Conservation (phyloP, 116 monocot species). For the Trichopus zeylanicus region DNA sequence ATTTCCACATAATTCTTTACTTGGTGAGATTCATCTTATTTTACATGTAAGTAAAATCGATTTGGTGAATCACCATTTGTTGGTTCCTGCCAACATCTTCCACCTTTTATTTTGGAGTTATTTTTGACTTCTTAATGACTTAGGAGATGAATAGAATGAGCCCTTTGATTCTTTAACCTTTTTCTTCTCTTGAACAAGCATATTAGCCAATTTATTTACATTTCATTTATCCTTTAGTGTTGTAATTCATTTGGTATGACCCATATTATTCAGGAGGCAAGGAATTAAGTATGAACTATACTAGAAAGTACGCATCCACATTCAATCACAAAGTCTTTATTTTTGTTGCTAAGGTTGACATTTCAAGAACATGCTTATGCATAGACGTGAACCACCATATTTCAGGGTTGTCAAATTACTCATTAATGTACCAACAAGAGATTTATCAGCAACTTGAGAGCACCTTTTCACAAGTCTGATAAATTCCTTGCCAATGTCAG, state of each 20-base stretch:
- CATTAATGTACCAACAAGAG: neutral
- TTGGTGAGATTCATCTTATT: too few species aligned
- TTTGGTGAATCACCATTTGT: too few species aligned
- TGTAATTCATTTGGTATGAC: neutral
- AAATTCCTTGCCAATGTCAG: neutral
- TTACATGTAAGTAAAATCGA: too few species aligned
- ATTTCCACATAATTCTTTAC: too few species aligned
- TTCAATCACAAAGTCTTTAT: conserved; percentile 4
- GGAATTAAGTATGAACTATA: conserved; percentile 2
- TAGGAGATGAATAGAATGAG: too few species aligned
- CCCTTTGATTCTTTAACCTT: too few species aligned
- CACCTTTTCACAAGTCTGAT: neutral
- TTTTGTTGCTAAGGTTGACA: neutral
- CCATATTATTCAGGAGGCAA: conserved; percentile 1
- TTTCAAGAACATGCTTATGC: conserved; percentile 1
- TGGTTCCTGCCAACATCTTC: too few species aligned
- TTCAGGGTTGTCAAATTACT: neutral
- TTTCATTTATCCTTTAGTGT: too few species aligned
- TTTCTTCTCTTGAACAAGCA: too few species aligned
- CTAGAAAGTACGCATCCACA: conserved; percentile 1
- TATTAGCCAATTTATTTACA: too few species aligned
- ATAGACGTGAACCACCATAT: neutral
- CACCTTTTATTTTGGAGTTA: too few species aligned
- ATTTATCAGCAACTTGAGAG: conserved; percentile 2
- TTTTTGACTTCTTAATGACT: too few species aligned